A percentile compares a stretch with the other conserved stretches of the same genome.
Evolutionary conservation across 768 basidiomycete genomes (phyloP).

Genomic region (Podaxis sp.): DNA sequence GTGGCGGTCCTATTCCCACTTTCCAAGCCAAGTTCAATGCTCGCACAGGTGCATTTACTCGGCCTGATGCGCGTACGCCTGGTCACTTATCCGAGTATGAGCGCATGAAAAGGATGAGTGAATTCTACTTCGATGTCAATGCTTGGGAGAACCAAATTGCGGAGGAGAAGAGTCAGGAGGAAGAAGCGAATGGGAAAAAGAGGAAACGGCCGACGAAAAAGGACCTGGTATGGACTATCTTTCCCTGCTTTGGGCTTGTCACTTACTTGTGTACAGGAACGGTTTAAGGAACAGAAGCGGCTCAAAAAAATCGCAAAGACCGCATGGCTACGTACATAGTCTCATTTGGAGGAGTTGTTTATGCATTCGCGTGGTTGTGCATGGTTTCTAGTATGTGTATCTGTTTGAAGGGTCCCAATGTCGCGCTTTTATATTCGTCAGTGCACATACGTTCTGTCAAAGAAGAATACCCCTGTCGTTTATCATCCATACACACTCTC

Average conservation of each 20-base stretch:
- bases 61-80: constrained; percentile 67
- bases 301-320: constrained; percentile 86
- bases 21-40: constrained; percentile 80
- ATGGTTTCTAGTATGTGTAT: not conserved
- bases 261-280: constrained; percentile 55
- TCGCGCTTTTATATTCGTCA: constrained; percentile 32
- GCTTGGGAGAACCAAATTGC: constrained; percentile 76
- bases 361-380: not conserved
- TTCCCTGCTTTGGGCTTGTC: constrained; percentile 1
- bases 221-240: constrained; percentile 62
- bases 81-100: constrained; percentile 79
- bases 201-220: constrained; percentile 79
- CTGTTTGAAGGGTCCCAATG: constrained; percentile 23
- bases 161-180: constrained; percentile 41
- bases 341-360: not conserved
- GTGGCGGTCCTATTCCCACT: constrained; percentile 33
- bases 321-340: constrained; percentile 77
- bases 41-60: constrained; percentile 75
- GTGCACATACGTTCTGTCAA: not conserved
- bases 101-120: constrained; percentile 81
- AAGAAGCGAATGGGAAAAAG: constrained; percentile 63
- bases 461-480: too few relatives aligned
- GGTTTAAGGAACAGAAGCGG: constrained; percentile 81
- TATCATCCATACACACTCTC: too few relatives aligned
- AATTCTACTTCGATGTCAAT: constrained; percentile 84